A percentile compares a stretch with the other conserved stretches of the same genome.
Conservation (phyloP, 768 basidiomycete species). For the Calocybe cyanea region DNA sequence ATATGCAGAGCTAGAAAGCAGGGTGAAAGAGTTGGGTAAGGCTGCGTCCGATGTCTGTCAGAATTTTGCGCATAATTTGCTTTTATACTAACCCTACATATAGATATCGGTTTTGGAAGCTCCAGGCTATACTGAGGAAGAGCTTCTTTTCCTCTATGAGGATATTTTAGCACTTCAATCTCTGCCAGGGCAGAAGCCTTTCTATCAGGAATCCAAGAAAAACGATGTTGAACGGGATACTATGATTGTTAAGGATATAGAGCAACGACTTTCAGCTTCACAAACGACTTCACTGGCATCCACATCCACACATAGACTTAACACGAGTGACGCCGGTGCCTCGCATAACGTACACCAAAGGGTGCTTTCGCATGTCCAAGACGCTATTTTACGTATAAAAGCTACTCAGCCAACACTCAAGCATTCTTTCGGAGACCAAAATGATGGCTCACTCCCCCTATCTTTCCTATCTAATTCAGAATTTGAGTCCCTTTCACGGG, state of each 20-base stretch:
- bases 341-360: slow-evolving; percentile 25
- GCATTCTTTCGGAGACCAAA: slow-evolving; percentile 8
- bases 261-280: slow-evolving; percentile 22
- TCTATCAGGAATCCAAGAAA: slow-evolving; percentile 13
- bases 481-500: slow-evolving; percentile 51
- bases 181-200: slow-evolving; percentile 6
- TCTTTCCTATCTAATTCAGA: slow-evolving; percentile 47
- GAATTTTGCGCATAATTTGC: slow-evolving; percentile 23
- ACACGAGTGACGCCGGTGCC: not conserved
- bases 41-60: slow-evolving; percentile 29
- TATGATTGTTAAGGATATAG: slow-evolving; percentile 27
- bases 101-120: slow-evolving; percentile 30
- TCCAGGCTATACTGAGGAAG: slow-evolving; percentile 38
- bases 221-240: slow-evolving; percentile 29
- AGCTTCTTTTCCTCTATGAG: slow-evolving; percentile 38
- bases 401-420: slow-evolving; percentile 19
- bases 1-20: slow-evolving; percentile 27
- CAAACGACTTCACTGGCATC: not conserved
- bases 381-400: slow-evolving; percentile 31
- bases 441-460: slow-evolving; percentile 31
- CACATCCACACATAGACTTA: not conserved
- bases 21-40: slow-evolving; percentile 33
- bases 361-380: slow-evolving; percentile 30
- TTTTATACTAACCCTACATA: not conserved
- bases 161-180: slow-evolving; percentile 36